phyloP scores from a whole-genome alignment of 176 grass and related monocot genomes.

The Juncus inflexus region DNA sequence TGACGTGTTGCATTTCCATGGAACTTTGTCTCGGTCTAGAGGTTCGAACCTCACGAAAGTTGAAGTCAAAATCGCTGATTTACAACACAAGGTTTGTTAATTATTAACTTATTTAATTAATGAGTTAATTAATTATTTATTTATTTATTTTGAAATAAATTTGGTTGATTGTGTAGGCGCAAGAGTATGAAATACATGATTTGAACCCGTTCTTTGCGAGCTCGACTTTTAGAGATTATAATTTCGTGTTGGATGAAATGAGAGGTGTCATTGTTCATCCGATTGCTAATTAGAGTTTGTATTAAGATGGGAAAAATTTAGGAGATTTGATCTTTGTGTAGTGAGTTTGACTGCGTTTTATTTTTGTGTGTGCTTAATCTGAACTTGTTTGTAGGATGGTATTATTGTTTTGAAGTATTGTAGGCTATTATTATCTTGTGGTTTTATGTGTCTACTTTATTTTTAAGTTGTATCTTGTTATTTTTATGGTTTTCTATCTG shows the following conservation, averaged over 20 bases:
- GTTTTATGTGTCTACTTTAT: too few relatives aligned
- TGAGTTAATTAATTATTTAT: conserved; percentile 2
- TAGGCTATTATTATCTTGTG: too few relatives aligned
- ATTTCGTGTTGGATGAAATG: conserved; percentile 70
- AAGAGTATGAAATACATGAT: conserved; percentile 90
- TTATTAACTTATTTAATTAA: conserved; percentile 1
- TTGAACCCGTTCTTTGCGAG: conserved; percentile 88
- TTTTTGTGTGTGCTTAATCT: too few relatives aligned
- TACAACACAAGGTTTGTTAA: conserved; percentile 64
- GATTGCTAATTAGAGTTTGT: conserved; percentile 17
- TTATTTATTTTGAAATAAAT: not conserved
- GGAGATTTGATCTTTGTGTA: too few relatives aligned
- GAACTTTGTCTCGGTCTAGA: conserved; percentile 62
- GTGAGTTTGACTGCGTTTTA: too few relatives aligned
- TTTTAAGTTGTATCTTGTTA: too few relatives aligned
- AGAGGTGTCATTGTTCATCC: conserved; percentile 71
- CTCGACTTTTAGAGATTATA: conserved; percentile 65
- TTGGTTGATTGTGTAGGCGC: conserved; percentile 44
- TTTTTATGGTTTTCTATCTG: too few relatives aligned
- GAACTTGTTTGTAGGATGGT: too few relatives aligned
- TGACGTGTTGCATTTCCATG: conserved; percentile 75
- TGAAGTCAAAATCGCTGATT: conserved; percentile 80
- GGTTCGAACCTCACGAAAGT: conserved; percentile 36
- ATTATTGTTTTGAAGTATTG: too few relatives aligned
- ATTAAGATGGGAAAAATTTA: too few relatives aligned